A percentile compares a stretch with the other conserved stretches of the same genome.
Conservation (phyloP, 805 yeast species). For the Myxozyma monticola region DNA sequence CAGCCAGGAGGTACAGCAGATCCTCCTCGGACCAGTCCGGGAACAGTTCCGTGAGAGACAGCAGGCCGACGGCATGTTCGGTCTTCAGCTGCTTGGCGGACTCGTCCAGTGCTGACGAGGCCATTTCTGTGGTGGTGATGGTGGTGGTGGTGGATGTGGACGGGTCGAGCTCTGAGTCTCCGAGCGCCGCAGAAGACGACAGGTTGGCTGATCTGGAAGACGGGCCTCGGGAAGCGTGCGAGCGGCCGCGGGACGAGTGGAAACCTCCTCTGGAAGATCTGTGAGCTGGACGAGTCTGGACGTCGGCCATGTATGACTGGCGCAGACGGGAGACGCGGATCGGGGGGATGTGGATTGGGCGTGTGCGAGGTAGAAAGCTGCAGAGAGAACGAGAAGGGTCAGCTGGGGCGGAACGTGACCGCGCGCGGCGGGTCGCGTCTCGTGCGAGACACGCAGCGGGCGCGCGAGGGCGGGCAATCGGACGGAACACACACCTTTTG, state of each 20-base stretch:
- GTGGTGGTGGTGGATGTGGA: constrained; percentile 1
- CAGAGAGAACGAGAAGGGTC: neutral
- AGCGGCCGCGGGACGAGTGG: constrained; percentile 26
- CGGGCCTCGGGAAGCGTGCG: constrained; percentile 10
- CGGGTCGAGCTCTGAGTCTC: neutral
- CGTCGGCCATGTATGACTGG: constrained; percentile 22
- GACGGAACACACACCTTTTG: too few species aligned
- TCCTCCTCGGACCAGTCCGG: constrained; percentile 94
- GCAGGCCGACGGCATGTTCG: constrained; percentile 41
- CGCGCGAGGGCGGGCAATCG: neutral
- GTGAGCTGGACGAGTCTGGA: constrained; percentile 21
- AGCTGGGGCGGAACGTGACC: neutral
- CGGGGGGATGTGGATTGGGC: neutral
- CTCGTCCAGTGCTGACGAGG: constrained; percentile 32
- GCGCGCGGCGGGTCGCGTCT: too few species aligned
- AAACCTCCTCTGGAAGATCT: constrained; percentile 30
- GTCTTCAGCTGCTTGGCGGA: constrained; percentile 39
- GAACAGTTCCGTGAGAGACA: constrained; percentile 76
- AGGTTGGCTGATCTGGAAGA: constrained; percentile 14
- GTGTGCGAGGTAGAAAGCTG: neutral
- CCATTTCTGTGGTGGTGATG: constrained; percentile 3
- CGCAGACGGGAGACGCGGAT: constrained; percentile 1
- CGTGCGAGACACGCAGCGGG: neutral
- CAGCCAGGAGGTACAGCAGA: constrained; percentile 69
- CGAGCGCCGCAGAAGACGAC: constrained; percentile 3